Conservation (phyloP, 192 early-diverging fungal genomes). For the Coemansia sp. region DNA sequence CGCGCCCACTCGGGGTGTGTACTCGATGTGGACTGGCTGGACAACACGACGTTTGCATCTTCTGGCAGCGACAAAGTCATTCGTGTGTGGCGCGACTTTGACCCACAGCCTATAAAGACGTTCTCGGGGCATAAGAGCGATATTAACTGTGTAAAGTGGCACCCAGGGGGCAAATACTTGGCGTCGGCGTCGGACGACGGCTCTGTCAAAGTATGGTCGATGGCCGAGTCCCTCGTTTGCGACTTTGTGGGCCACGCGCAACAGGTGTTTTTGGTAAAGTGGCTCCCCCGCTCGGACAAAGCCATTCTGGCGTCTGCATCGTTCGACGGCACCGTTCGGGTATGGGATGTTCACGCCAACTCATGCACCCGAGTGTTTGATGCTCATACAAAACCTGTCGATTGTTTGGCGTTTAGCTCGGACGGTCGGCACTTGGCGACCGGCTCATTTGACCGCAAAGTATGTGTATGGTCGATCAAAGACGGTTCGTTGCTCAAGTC, state of each 20-base stretch:
- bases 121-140: conserved; percentile 75
- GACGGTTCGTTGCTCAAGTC: conserved; percentile 43
- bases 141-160: conserved; percentile 50
- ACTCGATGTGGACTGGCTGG: conserved; percentile 90
- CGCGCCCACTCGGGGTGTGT: conserved; percentile 51
- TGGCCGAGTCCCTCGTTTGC: conserved; percentile 21
- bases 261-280: conserved; percentile 77
- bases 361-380: conserved; percentile 65
- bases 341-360: conserved; percentile 80
- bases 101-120: conserved; percentile 62
- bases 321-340: conserved; percentile 76
- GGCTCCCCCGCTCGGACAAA: conserved; percentile 66
- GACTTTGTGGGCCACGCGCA: conserved; percentile 60
- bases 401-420: conserved; percentile 73
- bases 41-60: conserved; percentile 87
- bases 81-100: conserved; percentile 74
- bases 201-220: conserved; percentile 46
- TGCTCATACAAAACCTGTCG: conserved; percentile 69
- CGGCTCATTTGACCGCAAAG: conserved; percentile 72
- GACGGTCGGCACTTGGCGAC: conserved; percentile 71
- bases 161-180: conserved; percentile 44
- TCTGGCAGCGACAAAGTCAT: conserved; percentile 79
- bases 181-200: conserved; percentile 52
- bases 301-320: conserved; percentile 70
- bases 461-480: conserved; percentile 69